phyloP scores from a whole-genome alignment of 2,329 filamentous ascomycete genomes.

The Lachnellula cervina region DNA sequence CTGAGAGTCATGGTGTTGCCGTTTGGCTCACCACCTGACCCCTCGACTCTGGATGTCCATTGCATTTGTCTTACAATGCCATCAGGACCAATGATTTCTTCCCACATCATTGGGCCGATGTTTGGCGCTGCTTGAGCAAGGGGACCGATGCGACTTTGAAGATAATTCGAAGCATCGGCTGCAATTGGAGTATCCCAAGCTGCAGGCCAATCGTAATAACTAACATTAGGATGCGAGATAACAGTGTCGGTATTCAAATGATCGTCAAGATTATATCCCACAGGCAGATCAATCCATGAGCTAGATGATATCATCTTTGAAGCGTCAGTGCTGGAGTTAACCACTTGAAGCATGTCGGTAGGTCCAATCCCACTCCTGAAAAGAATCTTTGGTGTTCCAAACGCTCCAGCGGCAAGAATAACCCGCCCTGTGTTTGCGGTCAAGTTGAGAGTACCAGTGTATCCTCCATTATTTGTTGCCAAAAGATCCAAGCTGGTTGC shows the following conservation, averaged over 20 bases:
- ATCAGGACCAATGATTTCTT: slow-evolving; percentile 52
- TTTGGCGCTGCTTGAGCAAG: slow-evolving; percentile 61
- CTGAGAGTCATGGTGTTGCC: slow-evolving; percentile 38
- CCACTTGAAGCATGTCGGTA: slow-evolving; percentile 41
- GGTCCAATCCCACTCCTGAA: slow-evolving; percentile 61
- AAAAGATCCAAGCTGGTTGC: slow-evolving; percentile 67
- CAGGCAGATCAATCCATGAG: slow-evolving; percentile 54
- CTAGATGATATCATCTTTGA: slow-evolving; percentile 45
- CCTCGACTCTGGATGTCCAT: slow-evolving; percentile 62
- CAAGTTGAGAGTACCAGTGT: slow-evolving; percentile 55
- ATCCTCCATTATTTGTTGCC: slow-evolving; percentile 47
- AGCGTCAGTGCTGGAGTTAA: slow-evolving; percentile 45
- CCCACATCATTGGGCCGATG: slow-evolving; percentile 59
- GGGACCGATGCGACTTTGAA: slow-evolving; percentile 52
- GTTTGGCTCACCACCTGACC: slow-evolving; percentile 19
- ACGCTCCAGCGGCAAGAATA: slow-evolving; percentile 62
- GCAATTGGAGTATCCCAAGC: slow-evolving; percentile 48
- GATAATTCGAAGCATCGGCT: slow-evolving; percentile 40
- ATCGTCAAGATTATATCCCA: slow-evolving; percentile 55
- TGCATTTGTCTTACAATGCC: slow-evolving; percentile 59
- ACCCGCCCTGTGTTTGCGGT: slow-evolving; percentile 57
- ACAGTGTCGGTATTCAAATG: slow-evolving; percentile 54
- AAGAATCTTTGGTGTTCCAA: slow-evolving; percentile 57
- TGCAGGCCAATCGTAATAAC: slow-evolving; percentile 61
- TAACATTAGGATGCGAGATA: slow-evolving; percentile 45